Evolutionary conservation across 768 basidiomycete genomes (phyloP), one percentile per base, ranked within the genome.

Genomic region (Russula ochroleuca): DNA sequence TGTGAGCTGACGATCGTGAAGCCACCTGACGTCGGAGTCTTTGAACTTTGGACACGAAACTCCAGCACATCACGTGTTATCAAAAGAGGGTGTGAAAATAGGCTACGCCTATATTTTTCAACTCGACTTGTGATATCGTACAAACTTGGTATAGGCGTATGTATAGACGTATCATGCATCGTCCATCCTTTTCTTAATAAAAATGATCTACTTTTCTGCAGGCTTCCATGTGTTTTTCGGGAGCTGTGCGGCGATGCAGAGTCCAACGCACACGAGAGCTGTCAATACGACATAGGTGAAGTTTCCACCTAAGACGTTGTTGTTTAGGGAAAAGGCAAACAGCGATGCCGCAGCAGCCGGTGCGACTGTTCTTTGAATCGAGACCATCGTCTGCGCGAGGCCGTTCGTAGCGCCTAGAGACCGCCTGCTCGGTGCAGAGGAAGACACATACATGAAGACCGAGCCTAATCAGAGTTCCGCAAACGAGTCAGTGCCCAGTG

Each of bases 391-490:
- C 79, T 80, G 74, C 33, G 72, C 71, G 23, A 76, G 56, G 59
- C 88, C 88, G 65, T 89, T 89, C 21, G 85, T 87, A 2, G 86
- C 82, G 14, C 88, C 88, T 5, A 89, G 78, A 9, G 84, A 82
- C 13, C 82, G 80, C 35, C 78, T 79, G 59, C 85, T 86, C 2
- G 88, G 87, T 0, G 88, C 77, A 9, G 87, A 78, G 7, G 82
- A 82, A 6, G 81, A 78, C 60, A 90, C 84, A 65, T 83, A 87
- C 61, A 90, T 87, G 71, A 87, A 88, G 21, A 88, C 73, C 52
- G 85, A 82, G 33, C 86, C 88, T 88, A 57, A 13, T 9, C 8
- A 11, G n/a, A 19, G 9, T 25, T 81, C 5, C 25, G 17, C n/a
- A 23, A 4, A 6, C 43, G 13, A 35, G 1, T 61, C 51, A 54